phyloP scores from a whole-genome alignment of 2,329 filamentous ascomycete genomes.

The Hypoxylon sp. region DNA sequence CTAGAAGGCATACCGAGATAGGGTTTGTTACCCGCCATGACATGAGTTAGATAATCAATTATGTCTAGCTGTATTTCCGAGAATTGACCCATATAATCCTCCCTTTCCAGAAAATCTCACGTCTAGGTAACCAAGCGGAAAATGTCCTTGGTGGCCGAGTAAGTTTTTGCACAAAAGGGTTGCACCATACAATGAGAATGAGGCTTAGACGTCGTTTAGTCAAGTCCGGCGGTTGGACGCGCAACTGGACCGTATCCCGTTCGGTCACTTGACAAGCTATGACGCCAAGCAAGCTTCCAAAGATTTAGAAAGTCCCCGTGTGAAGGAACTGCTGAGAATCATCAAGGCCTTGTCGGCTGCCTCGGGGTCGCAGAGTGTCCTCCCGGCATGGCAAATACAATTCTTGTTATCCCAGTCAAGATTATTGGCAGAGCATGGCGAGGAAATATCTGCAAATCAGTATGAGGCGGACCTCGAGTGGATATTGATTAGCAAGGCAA shows the following conservation, averaged over 20 bases:
- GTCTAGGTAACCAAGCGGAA: slow-evolving; percentile 32
- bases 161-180: slow-evolving; percentile 49
- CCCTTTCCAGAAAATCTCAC: slow-evolving; percentile 24
- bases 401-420: slow-evolving; percentile 74
- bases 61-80: slow-evolving; percentile 42
- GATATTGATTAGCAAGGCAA: slow-evolving; percentile 91
- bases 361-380: slow-evolving; percentile 72
- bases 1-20: slow-evolving; percentile 21
- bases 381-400: slow-evolving; percentile 73
- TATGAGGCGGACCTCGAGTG: slow-evolving; percentile 89
- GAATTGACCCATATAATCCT: slow-evolving; percentile 44
- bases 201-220: slow-evolving; percentile 55
- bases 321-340: slow-evolving; percentile 75
- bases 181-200: slow-evolving; percentile 19
- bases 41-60: slow-evolving; percentile 44
- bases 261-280: slow-evolving; percentile 62
- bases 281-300: slow-evolving; percentile 57
- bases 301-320: slow-evolving; percentile 66
- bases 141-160: slow-evolving; percentile 67
- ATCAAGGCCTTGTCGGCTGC: slow-evolving; percentile 80
- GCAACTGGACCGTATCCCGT: slow-evolving; percentile 74
- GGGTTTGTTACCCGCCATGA: slow-evolving; percentile 36
- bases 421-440: slow-evolving; percentile 59
- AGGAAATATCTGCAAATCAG: slow-evolving; percentile 55
- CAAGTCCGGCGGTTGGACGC: slow-evolving; percentile 75